Evolutionary conservation across 768 basidiomycete genomes (phyloP).

Genomic region (Wakefieldia striispora): DNA sequence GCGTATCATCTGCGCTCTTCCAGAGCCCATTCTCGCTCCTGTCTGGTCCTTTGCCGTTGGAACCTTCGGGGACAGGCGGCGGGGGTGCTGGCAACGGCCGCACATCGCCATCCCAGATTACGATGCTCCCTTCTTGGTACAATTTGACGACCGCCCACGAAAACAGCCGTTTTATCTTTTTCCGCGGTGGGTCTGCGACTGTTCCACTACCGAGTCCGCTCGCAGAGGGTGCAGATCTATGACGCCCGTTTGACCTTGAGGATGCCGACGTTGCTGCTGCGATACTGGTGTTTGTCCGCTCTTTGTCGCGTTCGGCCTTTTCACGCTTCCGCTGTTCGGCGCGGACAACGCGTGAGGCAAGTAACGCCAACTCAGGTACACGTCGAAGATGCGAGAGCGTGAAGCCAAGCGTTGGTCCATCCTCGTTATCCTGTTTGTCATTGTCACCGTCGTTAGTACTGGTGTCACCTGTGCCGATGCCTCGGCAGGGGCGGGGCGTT

Average conservation of each 20-base stretch:
- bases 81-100: conserved; percentile 32
- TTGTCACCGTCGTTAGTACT: neutral
- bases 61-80: neutral
- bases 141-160: conserved; percentile 61
- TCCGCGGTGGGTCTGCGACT: conserved; percentile 23
- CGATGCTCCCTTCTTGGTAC: conserved; percentile 68
- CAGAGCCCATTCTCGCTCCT: conserved; percentile 43
- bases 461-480: too few species aligned
- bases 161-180: conserved; percentile 69
- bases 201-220: neutral
- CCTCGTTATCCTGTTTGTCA: neutral
- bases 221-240: neutral
- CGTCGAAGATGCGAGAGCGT: conserved; percentile 75
- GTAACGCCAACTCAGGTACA: conserved; percentile 59
- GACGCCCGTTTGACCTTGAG: neutral
- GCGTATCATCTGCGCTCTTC: conserved; percentile 35
- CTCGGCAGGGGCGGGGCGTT: conserved; percentile 9
- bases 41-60: neutral
- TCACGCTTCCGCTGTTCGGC: conserved; percentile 57
- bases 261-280: neutral
- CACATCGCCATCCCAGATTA: conserved; percentile 68
- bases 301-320: conserved; percentile 46
- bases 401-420: conserved; percentile 43
- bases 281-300: neutral
- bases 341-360: conserved; percentile 64